Conservation (phyloP, 164 flowering plant species). For the Pachysandra terminalis region DNA sequence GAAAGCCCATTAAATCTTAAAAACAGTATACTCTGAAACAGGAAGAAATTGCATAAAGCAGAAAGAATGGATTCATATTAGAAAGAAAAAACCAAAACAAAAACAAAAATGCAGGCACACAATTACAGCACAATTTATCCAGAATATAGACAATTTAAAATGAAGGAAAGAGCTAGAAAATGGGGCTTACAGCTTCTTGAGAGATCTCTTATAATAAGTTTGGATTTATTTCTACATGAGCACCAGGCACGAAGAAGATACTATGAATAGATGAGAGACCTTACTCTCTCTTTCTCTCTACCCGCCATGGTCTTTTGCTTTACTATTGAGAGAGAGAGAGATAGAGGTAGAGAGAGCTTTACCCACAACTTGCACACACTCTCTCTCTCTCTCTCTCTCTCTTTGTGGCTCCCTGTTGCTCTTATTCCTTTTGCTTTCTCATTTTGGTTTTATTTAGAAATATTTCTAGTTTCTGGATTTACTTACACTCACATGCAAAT, state of each 20-base stretch:
- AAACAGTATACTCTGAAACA: too few species aligned
- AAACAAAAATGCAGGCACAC: too few species aligned
- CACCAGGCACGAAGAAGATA: conserved; percentile 5
- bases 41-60: too few species aligned
- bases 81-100: too few species aligned
- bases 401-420: too few species aligned
- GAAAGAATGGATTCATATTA: background rate
- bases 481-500: conserved; percentile 1
- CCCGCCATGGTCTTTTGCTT: background rate
- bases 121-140: too few species aligned
- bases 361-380: background rate
- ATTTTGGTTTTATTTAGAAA: background rate
- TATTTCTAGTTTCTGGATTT: background rate
- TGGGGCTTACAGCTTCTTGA: conserved; percentile 14
- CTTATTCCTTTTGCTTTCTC: background rate
- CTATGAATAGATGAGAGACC: background rate
- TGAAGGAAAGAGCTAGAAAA: background rate
- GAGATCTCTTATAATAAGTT: conserved; percentile 6
- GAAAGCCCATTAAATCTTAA: too few species aligned
- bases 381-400: background rate
- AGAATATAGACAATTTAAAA: too few species aligned
- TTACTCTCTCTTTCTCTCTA: background rate
- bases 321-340: background rate
- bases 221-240: conserved; percentile 31
- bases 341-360: too few species aligned